A percentile compares a stretch with the other conserved stretches of the same genome.
These are phyloP conservation scores for Endocalyx cinctus DNA, from an alignment of 2,329 filamentous ascomycete genomes.

Conservation along the genomic window DNA sequence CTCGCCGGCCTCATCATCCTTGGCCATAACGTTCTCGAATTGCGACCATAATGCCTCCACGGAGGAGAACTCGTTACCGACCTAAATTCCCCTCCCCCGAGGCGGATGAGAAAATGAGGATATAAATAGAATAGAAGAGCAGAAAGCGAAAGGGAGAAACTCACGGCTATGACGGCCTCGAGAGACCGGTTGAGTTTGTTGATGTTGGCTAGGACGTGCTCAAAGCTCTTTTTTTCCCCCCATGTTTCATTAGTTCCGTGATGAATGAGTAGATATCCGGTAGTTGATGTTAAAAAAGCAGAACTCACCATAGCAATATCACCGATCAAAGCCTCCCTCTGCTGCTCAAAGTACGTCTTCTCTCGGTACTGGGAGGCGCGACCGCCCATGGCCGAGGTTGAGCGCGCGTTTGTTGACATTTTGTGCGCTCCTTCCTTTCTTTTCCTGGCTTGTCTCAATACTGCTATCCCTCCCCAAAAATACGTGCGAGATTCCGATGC, in stretches of 20 bases:
- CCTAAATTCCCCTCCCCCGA: no score
- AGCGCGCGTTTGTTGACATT: constrained; percentile 24
- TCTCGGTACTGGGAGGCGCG: constrained; percentile 27
- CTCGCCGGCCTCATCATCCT: constrained; percentile 43
- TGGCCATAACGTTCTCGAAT: constrained; percentile 94
- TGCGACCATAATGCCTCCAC: constrained; percentile 96
- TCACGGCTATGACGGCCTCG: constrained; percentile 82
- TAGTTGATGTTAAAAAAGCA: no score
- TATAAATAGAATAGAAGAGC: no score
- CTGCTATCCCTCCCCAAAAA: neutral
- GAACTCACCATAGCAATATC: constrained; percentile 65
- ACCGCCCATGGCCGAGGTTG: constrained; percentile 14
- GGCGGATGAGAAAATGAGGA: no score
- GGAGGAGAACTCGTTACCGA: constrained; percentile 95
- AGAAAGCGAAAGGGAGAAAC: constrained; percentile 22
- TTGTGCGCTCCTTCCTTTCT: constrained; percentile 16
- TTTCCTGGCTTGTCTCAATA: neutral
- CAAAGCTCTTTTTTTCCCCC: constrained; percentile 62
- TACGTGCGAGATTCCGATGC: no score
- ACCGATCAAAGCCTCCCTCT: constrained; percentile 64
- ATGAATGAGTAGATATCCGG: no score
- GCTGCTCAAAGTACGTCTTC: constrained; percentile 69
- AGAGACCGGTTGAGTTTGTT: constrained; percentile 91
- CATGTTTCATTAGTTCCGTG: no score
- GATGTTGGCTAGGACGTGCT: constrained; percentile 90